phyloP scores from a whole-genome alignment of 139 green algal genomes.

The Coccomyxa sp. region DNA sequence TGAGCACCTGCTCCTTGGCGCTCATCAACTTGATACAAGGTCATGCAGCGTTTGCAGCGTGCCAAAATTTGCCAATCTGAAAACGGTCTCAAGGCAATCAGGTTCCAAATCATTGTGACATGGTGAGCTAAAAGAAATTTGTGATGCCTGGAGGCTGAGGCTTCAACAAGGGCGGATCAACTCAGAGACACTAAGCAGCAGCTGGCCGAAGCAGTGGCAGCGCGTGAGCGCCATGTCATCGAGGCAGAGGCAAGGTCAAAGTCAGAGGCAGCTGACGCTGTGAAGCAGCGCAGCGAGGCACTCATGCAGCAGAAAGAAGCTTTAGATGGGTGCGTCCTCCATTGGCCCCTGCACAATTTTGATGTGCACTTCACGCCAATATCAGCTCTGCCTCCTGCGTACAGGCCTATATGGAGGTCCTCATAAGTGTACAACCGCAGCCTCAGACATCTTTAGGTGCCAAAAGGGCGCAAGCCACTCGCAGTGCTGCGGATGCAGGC shows the following conservation, averaged over 20 bases:
- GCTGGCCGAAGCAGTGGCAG: constrained; percentile 42
- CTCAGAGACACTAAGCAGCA: constrained; percentile 36
- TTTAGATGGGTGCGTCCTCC: constrained; percentile 37
- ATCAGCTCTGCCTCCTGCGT: too few species aligned
- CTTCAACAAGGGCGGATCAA: too few species aligned
- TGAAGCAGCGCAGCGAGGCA: constrained; percentile 36
- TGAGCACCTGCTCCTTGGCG: too few species aligned
- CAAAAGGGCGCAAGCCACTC: neutral
- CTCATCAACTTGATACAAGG: too few species aligned
- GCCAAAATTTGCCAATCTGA: too few species aligned
- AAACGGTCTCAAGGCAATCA: too few species aligned
- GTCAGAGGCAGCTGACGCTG: constrained; percentile 35
- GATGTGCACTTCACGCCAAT: neutral
- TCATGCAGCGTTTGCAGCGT: too few species aligned
- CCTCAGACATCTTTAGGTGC: neutral
- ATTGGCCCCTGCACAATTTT: neutral
- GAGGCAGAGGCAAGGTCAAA: constrained; percentile 50
- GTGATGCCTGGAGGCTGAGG: too few species aligned
- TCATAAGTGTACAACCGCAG: neutral
- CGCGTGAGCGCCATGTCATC: constrained; percentile 45
- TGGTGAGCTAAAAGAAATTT: too few species aligned
- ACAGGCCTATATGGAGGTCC: too few species aligned
- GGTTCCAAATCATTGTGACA: too few species aligned
- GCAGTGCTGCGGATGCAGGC: neutral
- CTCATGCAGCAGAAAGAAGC: constrained; percentile 39